Percentiles rank a stretch among this genome's conserved stretches.
Evolutionary conservation across 495 filamentous ascomycete species (phyloP).

Genomic region (Penicillium samsonianum): DNA sequence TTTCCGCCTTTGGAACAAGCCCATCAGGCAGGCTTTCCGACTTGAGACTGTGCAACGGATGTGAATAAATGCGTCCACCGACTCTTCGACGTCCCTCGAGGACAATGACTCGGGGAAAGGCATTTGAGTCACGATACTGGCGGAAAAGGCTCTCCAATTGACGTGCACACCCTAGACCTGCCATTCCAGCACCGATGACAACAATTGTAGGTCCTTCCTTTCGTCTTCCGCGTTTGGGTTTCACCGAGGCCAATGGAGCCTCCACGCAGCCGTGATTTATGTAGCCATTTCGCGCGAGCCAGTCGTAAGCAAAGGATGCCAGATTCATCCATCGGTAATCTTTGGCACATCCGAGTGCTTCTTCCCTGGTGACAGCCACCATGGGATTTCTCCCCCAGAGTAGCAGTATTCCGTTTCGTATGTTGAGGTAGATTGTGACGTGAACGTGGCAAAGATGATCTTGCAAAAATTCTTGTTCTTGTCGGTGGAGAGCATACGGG

Average conservation of each 20-base stretch:
- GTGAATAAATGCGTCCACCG: slow-evolving; percentile 94
- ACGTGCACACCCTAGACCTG: slow-evolving; percentile 87
- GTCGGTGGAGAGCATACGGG: slow-evolving; percentile 83
- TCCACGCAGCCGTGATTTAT: slow-evolving; percentile 96
- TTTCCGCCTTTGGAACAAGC: slow-evolving; percentile 79
- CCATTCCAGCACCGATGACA: slow-evolving; percentile 91
- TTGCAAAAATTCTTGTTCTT: slow-evolving; percentile 78
- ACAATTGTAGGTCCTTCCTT: slow-evolving; percentile 67
- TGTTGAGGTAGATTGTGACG: slow-evolving; percentile 95
- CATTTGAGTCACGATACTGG: slow-evolving; percentile 70
- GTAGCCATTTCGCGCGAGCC: slow-evolving; percentile 86
- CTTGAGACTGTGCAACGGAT: slow-evolving; percentile 67
- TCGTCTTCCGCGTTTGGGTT: slow-evolving; percentile 46
- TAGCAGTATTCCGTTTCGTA: slow-evolving; percentile 90
- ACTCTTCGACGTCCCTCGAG: slow-evolving; percentile 85
- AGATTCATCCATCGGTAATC: slow-evolving; percentile 89
- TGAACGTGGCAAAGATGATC: slow-evolving; percentile 83
- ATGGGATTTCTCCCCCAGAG: slow-evolving; percentile 90
- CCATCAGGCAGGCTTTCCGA: slow-evolving; percentile 47
- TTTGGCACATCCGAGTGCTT: slow-evolving; percentile 90
- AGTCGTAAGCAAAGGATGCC: slow-evolving; percentile 86
- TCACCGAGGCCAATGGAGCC: slow-evolving; percentile 45
- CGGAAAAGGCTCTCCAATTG: slow-evolving; percentile 82
- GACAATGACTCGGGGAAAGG: slow-evolving; percentile 72
- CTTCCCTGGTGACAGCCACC: slow-evolving; percentile 80